phyloP scores from a whole-genome alignment of 1,284 basidiomycete genomes.

The Heimioporus retisporus region DNA sequence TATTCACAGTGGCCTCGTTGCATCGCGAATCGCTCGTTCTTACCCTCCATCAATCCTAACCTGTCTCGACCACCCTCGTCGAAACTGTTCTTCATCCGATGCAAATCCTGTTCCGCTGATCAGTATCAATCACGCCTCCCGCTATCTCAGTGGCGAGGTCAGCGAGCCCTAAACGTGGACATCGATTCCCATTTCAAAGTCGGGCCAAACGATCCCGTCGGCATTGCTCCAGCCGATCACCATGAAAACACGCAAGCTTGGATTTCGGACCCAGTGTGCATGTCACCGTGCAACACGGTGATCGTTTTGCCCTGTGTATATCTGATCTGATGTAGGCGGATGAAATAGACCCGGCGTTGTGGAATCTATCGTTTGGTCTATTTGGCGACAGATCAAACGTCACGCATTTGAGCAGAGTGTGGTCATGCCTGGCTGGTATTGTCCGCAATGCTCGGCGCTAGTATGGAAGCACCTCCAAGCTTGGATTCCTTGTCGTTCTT shows the following conservation, averaged over 20 bases:
- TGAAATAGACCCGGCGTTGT: conserved; percentile 9
- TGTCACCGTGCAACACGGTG: conserved; percentile 11
- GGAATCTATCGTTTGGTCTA: background rate
- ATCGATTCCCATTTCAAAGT: conserved; percentile 17
- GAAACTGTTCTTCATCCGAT: background rate
- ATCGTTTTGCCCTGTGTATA: background rate
- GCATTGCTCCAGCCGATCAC: conserved; percentile 14
- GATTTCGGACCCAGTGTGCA: conserved; percentile 14
- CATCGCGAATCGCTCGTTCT: conserved; percentile 9
- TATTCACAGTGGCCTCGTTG: conserved; percentile 27
- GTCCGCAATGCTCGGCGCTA: background rate
- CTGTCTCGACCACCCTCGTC: conserved; percentile 4
- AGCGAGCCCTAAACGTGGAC: conserved; percentile 17
- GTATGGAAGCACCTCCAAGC: background rate
- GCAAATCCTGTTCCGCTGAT: conserved; percentile 24
- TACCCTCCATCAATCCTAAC: conserved; percentile 4
- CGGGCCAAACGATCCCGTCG: conserved; percentile 6
- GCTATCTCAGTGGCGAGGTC: conserved; percentile 11
- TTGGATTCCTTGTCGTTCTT: no score
- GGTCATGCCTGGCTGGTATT: background rate
- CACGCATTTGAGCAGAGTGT: background rate
- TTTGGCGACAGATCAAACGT: background rate
- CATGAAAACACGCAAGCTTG: conserved; percentile 1
- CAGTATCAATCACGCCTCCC: conserved; percentile 15
- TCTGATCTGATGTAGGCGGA: background rate